Conservation (phyloP, 805 yeast species). For the Suhomyces canberraensis region DNA sequence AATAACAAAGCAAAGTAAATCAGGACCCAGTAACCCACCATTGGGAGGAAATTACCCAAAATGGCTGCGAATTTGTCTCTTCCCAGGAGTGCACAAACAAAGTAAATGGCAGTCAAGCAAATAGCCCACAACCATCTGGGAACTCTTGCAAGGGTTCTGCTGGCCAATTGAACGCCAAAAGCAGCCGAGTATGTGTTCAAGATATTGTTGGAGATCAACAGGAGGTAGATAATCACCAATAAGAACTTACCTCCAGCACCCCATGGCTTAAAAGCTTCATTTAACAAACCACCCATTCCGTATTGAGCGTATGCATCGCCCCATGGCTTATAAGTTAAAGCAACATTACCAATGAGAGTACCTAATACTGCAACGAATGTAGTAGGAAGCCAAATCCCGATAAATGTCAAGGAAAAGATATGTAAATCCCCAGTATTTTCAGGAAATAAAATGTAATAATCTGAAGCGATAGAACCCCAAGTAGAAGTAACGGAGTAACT, state of each 20-base stretch:
- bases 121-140: conserved; percentile 41
- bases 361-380: conserved; percentile 33
- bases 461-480: conserved; percentile 87
- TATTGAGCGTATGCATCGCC: conserved; percentile 21
- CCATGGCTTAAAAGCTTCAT: conserved; percentile 33
- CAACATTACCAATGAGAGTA: conserved; percentile 29
- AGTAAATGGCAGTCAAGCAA: conserved; percentile 27
- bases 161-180: conserved; percentile 33
- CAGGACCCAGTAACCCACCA: conserved; percentile 42
- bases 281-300: conserved; percentile 34
- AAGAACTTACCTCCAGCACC: conserved; percentile 35
- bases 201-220: conserved; percentile 34
- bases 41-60: conserved; percentile 37
- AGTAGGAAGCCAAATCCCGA: conserved; percentile 53
- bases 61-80: conserved; percentile 31
- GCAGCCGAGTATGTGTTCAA: conserved; percentile 37
- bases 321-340: conserved; percentile 32
- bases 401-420: conserved; percentile 59
- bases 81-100: conserved; percentile 33
- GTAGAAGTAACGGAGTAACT: conserved; percentile 79
- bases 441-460: conserved; percentile 79
- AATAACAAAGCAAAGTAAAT: conserved; percentile 34
- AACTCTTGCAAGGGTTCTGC: conserved; percentile 21
- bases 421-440: conserved; percentile 57
- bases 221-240: conserved; percentile 27